Conservation (phyloP, 2,329 filamentous ascomycete species). For the Sarocladium kiliense region DNA sequence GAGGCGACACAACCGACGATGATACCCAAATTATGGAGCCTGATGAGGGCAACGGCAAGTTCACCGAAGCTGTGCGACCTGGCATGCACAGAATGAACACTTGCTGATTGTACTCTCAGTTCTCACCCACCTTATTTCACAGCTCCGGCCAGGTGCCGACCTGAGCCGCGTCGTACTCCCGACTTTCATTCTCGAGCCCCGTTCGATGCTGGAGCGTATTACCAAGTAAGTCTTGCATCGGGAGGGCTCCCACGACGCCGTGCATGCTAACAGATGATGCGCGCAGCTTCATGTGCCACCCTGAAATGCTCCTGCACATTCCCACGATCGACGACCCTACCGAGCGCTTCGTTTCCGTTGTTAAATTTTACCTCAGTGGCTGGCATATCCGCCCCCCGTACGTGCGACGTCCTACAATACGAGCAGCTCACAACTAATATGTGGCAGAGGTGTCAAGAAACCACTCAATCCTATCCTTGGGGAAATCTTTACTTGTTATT, state of each 20-base stretch:
- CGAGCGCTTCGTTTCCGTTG: conserved; percentile 85
- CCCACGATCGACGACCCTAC: conserved; percentile 82
- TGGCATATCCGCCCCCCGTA: conserved; percentile 99
- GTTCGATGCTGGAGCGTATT: conserved; percentile 97
- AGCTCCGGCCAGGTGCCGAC: conserved; percentile 91
- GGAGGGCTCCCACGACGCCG: neutral
- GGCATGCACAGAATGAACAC: neutral
- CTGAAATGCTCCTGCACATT: conserved; percentile 88
- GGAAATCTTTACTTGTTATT: conserved; percentile 92
- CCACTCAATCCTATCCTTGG: conserved; percentile 94
- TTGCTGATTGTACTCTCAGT: conserved; percentile 47
- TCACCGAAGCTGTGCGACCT: neutral
- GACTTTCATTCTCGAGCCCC: conserved; percentile 95
- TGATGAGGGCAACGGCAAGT: conserved; percentile 88
- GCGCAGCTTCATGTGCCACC: conserved; percentile 95
- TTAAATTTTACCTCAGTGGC: conserved; percentile 96
- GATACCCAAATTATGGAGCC: conserved; percentile 82
- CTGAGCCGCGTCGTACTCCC: conserved; percentile 90
- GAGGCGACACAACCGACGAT: conserved; percentile 45
- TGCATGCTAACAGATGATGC: neutral
- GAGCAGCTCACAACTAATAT: conserved; percentile 17
- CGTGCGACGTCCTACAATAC: conserved; percentile 29
- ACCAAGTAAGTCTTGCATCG: conserved; percentile 67
- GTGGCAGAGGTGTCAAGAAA: conserved; percentile 85
- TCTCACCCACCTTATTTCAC: conserved; percentile 93